Conservation (phyloP, 1,284 basidiomycete species). For the Cutaneotrichosporon dermatis region DNA sequence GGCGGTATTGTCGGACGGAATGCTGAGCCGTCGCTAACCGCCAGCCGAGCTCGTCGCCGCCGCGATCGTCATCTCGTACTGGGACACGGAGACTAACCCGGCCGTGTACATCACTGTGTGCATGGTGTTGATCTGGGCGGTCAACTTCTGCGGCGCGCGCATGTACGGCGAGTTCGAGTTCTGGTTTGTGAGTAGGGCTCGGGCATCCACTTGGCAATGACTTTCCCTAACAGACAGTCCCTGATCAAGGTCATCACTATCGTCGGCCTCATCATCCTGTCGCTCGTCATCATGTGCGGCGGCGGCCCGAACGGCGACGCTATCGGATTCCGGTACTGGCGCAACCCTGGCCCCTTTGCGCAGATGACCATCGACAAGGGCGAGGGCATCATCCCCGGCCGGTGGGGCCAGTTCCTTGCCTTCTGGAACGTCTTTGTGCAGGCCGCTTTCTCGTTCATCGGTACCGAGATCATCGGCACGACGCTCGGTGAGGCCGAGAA, state of each 20-base stretch:
- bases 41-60: constrained; percentile 23
- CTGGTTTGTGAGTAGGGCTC: constrained; percentile 24
- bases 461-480: constrained; percentile 77
- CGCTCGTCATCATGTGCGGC: constrained; percentile 65
- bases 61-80: constrained; percentile 35
- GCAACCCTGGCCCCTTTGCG: constrained; percentile 54
- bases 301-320: constrained; percentile 57
- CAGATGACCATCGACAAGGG: constrained; percentile 19
- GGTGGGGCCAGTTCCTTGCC: constrained; percentile 61
- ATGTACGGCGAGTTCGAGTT: constrained; percentile 41
- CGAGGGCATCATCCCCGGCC: constrained; percentile 21
- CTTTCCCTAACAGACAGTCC: neutral
- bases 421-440: constrained; percentile 66
- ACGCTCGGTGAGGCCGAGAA: constrained; percentile 56
- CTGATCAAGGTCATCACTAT: constrained; percentile 34
- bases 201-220: too few relatives aligned
- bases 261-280: constrained; percentile 54
- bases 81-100: constrained; percentile 32
- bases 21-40: neutral
- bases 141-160: constrained; percentile 48
- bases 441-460: constrained; percentile 78
- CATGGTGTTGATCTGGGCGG: constrained; percentile 43
- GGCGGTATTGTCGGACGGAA: too few relatives aligned
- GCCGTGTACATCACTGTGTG: constrained; percentile 50
- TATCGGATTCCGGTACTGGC: constrained; percentile 58